Conservation (phyloP, 2,329 filamentous ascomycete species). For the Paraphoma sp. region DNA sequence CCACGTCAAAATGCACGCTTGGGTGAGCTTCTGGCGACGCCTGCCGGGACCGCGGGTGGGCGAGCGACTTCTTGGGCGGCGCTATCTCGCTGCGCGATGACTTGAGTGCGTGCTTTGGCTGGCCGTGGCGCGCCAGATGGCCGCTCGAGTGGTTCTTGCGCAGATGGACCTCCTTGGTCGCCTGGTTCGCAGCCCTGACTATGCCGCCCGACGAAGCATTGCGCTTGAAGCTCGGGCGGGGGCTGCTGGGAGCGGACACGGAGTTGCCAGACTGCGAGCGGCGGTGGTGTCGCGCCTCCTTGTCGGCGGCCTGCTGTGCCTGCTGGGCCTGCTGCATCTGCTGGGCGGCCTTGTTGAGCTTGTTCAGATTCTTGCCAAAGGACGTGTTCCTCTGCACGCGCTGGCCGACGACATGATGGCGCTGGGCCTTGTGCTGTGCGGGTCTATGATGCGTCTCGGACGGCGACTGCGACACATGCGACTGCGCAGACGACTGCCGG, state of each 20-base stretch:
- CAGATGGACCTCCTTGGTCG: constrained; percentile 42
- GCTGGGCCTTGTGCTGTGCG: constrained; percentile 42
- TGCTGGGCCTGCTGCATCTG: constrained; percentile 18
- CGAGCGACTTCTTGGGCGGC: constrained; percentile 36
- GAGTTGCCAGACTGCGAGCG: constrained; percentile 48
- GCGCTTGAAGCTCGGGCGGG: constrained; percentile 51
- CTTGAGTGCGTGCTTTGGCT: constrained; percentile 49
- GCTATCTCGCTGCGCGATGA: constrained; percentile 42
- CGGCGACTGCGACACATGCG: constrained; percentile 47
- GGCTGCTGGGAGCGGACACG: constrained; percentile 44
- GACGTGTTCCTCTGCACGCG: constrained; percentile 50
- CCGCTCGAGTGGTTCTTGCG: constrained; percentile 55
- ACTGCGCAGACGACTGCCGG: constrained; percentile 47
- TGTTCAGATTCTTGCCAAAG: constrained; percentile 52
- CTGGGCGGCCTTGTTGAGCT: constrained; percentile 45
- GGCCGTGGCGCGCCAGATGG: constrained; percentile 51
- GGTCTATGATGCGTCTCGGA: constrained; percentile 38
- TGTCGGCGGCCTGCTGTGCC: constrained; percentile 31
- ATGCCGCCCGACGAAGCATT: constrained; percentile 51
- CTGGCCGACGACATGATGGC: constrained; percentile 50
- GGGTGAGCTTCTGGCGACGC: constrained; percentile 45
- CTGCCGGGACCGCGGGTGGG: constrained; percentile 39
- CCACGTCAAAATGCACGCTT: constrained; percentile 52
- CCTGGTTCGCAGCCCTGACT: constrained; percentile 40
- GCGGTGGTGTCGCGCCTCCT: constrained; percentile 42